Percentiles rank a stretch among this genome's conserved stretches.
Evolutionary conservation across 1,139 yeast genomes (phyloP).

Genomic region (Torulaspora pretoriensis): DNA sequence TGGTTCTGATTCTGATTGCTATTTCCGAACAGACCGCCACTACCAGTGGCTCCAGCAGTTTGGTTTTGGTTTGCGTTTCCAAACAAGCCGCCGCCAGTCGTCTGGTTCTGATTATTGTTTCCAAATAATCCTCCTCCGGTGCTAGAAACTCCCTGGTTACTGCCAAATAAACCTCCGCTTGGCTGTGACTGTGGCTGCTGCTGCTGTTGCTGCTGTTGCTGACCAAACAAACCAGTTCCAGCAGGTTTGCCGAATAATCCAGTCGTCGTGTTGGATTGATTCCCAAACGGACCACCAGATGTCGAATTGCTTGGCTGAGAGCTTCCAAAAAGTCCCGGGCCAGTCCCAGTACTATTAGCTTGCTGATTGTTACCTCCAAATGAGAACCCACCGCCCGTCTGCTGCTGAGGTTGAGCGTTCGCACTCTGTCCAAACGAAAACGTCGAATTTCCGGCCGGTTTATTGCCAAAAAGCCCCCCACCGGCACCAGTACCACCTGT

Average conservation of each 20-base stretch:
- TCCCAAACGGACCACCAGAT: conserved; percentile 21
- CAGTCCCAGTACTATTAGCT: conserved; percentile 4
- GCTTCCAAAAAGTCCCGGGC: conserved; percentile 13
- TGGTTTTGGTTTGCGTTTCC: conserved; percentile 24
- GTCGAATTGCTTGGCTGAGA: conserved; percentile 13
- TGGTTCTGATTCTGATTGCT: conserved; percentile 8
- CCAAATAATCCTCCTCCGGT: conserved; percentile 20
- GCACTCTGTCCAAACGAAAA: conserved; percentile 17
- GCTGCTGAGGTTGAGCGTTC: conserved; percentile 13
- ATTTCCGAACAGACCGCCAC: conserved; percentile 26
- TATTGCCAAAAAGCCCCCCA: conserved; percentile 19
- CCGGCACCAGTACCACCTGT: conserved; percentile 11
- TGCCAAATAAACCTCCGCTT: conserved; percentile 27
- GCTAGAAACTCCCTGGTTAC: conserved; percentile 15
- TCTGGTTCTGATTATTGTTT: conserved; percentile 2
- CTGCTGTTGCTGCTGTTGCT: conserved; percentile 8
- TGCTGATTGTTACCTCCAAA: conserved; percentile 14
- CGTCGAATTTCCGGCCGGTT: conserved; percentile 13
- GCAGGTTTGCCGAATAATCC: conserved; percentile 8
- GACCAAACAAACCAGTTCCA: conserved; percentile 6
- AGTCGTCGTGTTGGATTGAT: conserved; percentile 1
- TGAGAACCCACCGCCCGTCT: conserved; percentile 10
- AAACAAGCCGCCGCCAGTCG: conserved; percentile 29
- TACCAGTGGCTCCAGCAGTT: conserved; percentile 28
- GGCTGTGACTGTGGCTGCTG: conserved; percentile 9